Percentiles rank a stretch among this genome's conserved stretches.
phyloP scores from a whole-genome alignment of 2,329 filamentous ascomycete species.

The Fusarium pseudonygamai region DNA sequence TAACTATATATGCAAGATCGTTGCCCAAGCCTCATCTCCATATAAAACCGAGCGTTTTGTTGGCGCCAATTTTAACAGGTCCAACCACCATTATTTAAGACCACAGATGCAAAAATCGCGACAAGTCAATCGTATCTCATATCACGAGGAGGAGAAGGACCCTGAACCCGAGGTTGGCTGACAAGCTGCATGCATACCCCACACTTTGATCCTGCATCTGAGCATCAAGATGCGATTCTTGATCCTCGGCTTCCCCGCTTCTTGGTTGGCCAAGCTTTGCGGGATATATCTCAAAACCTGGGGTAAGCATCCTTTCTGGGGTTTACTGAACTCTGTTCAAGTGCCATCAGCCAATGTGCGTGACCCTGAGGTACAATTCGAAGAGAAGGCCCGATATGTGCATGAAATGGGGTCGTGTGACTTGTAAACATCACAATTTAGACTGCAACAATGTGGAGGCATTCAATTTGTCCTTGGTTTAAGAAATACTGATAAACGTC shows the following conservation, averaged over 20 bases:
- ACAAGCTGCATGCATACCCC: not conserved
- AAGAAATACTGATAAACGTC: not conserved
- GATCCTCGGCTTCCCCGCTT: not conserved
- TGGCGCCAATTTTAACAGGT: fast-evolving
- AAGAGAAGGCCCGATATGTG: not conserved
- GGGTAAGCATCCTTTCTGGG: not conserved
- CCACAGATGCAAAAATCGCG: not conserved
- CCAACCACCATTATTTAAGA: no score
- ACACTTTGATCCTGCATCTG: not conserved
- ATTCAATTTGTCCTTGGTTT: not conserved
- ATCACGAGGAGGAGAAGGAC: not conserved
- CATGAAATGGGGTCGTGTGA: not conserved
- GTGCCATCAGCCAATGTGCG: not conserved
- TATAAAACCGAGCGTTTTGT: no score
- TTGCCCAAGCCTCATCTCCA: no score
- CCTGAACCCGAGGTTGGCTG: not conserved
- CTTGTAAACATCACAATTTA: fast-evolving
- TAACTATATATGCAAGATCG: no score
- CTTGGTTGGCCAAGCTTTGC: not conserved
- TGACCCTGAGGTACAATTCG: no score
- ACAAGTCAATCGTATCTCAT: not conserved
- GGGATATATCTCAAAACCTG: not conserved
- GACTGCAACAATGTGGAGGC: fast-evolving
- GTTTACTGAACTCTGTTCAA: not conserved
- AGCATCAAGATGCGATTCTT: not conserved